Base-by-base conservation (phyloP, 2,329 filamentous ascomycete genomes). In the Colletotrichum sp. region DNA sequence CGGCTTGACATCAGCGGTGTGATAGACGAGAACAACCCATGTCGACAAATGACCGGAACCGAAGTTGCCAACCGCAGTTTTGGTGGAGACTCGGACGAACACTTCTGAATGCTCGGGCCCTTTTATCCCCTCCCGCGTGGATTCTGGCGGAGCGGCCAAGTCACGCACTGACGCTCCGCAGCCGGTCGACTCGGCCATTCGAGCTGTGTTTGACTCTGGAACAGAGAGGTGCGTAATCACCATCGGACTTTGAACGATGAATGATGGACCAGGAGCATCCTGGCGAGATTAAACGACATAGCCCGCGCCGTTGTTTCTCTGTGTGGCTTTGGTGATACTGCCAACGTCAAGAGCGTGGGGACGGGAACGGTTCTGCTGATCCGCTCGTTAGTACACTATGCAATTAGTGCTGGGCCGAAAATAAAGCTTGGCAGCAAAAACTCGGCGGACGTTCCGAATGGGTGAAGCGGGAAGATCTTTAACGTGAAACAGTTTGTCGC, bases 361-460 rank as follows among this genome's bases (percentile, higher is more conserved):
- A 64, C 55, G 30, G 55, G 57, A 60, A 65, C 30, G 22, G 44
- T 39, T 64, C 30, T 52, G 44, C 44, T 52, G 44, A 52, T 52
- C 44, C 44, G 44, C 44, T 52, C 44, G 44, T 52, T 52, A 22
- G 44, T 22, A 7, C 57, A 15, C 36, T 55, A 57, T 36, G 22
- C 12, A 48, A 34, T 69, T 61, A 61, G 34, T 61, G 39, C 64
- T 68, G 70, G 64, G 39, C 64, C 59, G 39, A 65, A 39, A 61
- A 52, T n/a, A 68, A 73, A 68, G 73, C 73, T 75, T 75, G 73
- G 73, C 73, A 59, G 34, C 32, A 68, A 39, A 65, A 39, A 57
- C 32, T 65, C 70, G 73, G 73, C 73, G 57, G 34, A 57, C 57
- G 64, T 75, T 73, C 73, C 73, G 70, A 73, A 59, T 60, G 64